phyloP scores from a whole-genome alignment of 345 rosid genomes.

The Excoecaria cochinchinensis region DNA sequence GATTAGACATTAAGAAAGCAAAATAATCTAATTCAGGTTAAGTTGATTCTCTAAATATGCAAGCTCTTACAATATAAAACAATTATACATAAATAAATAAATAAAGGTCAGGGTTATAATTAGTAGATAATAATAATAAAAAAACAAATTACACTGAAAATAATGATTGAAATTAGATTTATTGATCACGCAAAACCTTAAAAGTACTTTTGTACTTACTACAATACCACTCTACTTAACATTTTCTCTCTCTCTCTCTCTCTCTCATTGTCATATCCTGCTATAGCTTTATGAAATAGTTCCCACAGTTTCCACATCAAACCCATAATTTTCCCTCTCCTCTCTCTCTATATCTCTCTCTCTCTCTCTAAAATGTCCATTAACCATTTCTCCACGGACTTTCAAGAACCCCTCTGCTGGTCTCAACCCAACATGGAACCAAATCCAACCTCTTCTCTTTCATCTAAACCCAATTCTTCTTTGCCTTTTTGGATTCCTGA shows the following conservation, averaged over 20 bases:
- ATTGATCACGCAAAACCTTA: constrained; percentile 30
- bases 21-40: too few species aligned
- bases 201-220: constrained; percentile 21
- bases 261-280: constrained; percentile 22
- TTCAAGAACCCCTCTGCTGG: constrained; percentile 43
- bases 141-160: constrained; percentile 23
- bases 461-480: constrained; percentile 7
- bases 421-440: constrained; percentile 35
- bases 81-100: too few species aligned
- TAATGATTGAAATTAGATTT: constrained; percentile 22
- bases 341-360: constrained; percentile 10
- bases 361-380: constrained; percentile 38
- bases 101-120: too few species aligned
- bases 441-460: constrained; percentile 3
- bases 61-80: too few species aligned
- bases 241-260: background rate
- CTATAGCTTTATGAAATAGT: constrained; percentile 17
- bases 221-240: background rate
- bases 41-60: too few species aligned
- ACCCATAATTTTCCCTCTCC: constrained; percentile 30
- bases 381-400: constrained; percentile 45
- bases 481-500: too few species aligned
- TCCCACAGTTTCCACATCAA: constrained; percentile 39
- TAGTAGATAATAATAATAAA: background rate
- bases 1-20: too few species aligned